These are phyloP conservation scores for Trametes villosa DNA, from an alignment of 768 basidiomycete genomes.

Conservation along the genomic window DNA sequence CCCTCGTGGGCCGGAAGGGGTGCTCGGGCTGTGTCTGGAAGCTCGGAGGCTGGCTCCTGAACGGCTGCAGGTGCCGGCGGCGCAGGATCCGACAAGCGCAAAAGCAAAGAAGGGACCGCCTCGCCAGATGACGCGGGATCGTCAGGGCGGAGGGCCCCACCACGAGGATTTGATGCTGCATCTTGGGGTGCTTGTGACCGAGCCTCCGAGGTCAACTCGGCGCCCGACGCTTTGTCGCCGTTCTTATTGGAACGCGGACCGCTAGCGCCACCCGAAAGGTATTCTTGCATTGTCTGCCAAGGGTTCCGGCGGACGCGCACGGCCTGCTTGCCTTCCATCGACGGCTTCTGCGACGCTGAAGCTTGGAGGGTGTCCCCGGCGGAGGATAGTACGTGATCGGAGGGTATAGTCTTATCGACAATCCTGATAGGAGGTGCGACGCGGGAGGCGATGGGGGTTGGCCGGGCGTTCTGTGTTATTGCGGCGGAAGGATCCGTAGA, in stretches of 20 bases:
- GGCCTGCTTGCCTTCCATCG: background rate
- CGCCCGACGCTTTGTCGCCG: background rate
- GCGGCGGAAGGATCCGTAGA: background rate
- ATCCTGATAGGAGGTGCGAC: background rate
- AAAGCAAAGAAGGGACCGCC: constrained; percentile 28
- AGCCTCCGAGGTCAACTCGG: background rate
- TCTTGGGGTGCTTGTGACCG: constrained; percentile 10
- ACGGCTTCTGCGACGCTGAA: background rate
- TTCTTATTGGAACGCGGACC: background rate
- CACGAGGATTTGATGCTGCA: constrained; percentile 2
- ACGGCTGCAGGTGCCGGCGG: constrained; percentile 5
- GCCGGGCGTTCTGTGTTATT: background rate
- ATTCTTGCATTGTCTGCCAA: constrained; percentile 21
- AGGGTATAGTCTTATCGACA: background rate
- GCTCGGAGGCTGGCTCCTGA: constrained; percentile 19
- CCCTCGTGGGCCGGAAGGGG: constrained; percentile 1
- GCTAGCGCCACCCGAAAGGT: constrained; percentile 7
- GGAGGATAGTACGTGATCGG: background rate
- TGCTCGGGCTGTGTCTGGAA: constrained; percentile 23
- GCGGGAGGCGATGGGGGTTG: background rate
- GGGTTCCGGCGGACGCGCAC: constrained; percentile 17
- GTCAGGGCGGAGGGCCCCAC: constrained; percentile 20
- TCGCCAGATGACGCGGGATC: constrained; percentile 4
- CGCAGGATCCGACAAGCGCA: constrained; percentile 34
- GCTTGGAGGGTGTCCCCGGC: background rate